Evolutionary conservation across 177 flowering plant genomes (phyloP), one percentile per base, ranked within the genome.

Genomic region (Vitis hybrid): DNA sequence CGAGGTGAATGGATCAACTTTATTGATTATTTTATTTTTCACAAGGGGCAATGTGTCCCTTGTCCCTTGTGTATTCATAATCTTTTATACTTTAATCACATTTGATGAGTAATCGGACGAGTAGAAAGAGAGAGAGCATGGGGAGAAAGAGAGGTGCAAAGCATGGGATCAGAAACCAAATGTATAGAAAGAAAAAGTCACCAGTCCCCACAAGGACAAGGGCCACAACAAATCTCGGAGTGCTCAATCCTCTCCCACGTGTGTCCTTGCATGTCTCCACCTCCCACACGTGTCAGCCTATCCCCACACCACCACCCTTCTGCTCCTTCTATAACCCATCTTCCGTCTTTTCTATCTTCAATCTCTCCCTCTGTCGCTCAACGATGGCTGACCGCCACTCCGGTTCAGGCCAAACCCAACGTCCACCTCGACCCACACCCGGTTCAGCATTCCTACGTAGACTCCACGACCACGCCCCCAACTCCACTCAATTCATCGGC

Each of bases 401-500:
- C 14, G 60, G 64, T 60, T 60, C 64, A 29, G 53, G 56, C 70
- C 74, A 63, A 31, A 51, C 56, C 80, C 70, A 51, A 55, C 52
- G 16, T 45, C 68, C 31, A 29, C 57, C 63, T 4, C 70, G 39
- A 55, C 39, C 66, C 2, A 19, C 68, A 15, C 16, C 67, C 19
- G 51, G 62, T 14, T 7, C 74, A 10, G 12, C 82, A 5, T 62
- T 89, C 58, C 80, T 92, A 11, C 81, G 71, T 5, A 82, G 67
- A 55, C 70, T 89, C 72, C 93, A 86, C 0, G 72, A 77, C 10
- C 85, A 77, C 58, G 79, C 85, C 5, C 92, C 94, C 3, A 90
- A 83, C 75, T 85, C 97, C 2, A 68, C 83, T 80, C 97, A 86
- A 60, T 60, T 91, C 72, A n/a, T 86, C 10, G 97, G 97, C 0